A percentile compares a stretch with the other conserved stretches of the same genome.
phyloP scores from a whole-genome alignment of 345 rosid species.

The Pelargonium nanum region DNA sequence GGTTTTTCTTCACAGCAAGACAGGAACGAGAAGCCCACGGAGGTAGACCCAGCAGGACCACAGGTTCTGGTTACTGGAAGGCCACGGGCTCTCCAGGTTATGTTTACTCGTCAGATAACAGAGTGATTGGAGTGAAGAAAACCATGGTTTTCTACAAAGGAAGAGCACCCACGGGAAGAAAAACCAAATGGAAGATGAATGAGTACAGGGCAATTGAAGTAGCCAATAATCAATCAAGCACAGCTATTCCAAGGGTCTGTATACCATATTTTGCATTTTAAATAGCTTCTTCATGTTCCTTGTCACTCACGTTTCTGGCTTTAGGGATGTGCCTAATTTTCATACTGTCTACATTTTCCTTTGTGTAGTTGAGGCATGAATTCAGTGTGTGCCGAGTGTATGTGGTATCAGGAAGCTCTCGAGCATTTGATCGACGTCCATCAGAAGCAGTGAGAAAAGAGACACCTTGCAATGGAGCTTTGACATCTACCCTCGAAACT shows the following conservation, averaged over 20 bases:
- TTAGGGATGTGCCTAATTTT: too few species aligned
- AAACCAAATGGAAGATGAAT: constrained; percentile 94
- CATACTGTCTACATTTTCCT: not conserved
- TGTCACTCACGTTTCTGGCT: too few species aligned
- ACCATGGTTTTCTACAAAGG: constrained; percentile 92
- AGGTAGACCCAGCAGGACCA: constrained; percentile 71
- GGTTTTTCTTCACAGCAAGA: constrained; percentile 86
- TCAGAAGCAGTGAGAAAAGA: constrained; percentile 23
- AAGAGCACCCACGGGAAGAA: constrained; percentile 69
- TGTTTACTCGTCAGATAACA: constrained; percentile 56
- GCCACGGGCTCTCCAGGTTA: constrained; percentile 89
- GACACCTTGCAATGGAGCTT: constrained; percentile 18
- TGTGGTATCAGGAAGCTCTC: constrained; percentile 51
- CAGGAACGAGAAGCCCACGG: constrained; percentile 83
- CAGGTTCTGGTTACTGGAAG: constrained; percentile 88
- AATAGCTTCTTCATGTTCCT: not conserved
- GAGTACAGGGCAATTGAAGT: constrained; percentile 72
- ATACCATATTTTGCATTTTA: not conserved
- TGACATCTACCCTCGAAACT: constrained; percentile 19
- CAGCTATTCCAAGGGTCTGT: constrained; percentile 10
- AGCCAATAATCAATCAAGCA: not conserved
- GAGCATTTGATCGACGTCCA: constrained; percentile 36
- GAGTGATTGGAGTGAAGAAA: constrained; percentile 71
- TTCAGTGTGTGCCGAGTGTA: constrained; percentile 83
- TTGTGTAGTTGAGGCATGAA: constrained; percentile 58